Evolutionary conservation across 768 basidiomycete species (phyloP), one percentile per base, ranked within the genome.

Genomic region (Boletus vermiculosoides): DNA sequence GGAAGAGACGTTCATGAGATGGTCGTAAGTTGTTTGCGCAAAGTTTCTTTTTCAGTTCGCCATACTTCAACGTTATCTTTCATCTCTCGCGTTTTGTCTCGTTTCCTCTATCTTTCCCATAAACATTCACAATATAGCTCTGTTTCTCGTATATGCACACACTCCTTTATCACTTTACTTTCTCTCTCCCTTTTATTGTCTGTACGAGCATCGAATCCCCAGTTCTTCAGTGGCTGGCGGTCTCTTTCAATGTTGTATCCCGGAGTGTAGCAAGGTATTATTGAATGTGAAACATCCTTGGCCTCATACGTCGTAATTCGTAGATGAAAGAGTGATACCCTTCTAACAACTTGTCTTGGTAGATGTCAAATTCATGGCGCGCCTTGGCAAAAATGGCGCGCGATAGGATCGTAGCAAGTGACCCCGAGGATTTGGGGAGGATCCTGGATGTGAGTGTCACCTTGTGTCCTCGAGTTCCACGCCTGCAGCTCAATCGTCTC

Each of bases 351-450:
- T 48, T 1, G 30, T 42, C 58, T 51, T 25, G 59, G 36, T 63
- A 93, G 91, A 91, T 91, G 87, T 85, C 88, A 40, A 93, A 94
- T 64, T 90, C 87, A 67, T 94, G 92, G 92, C 80, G 92, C 52
- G 83, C 91, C 1, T 66, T 93, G 53, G 91, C 91, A n/a, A 80
- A 76, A 60, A 90, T 92, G 88, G 90, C 91, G 34, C 81, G 87
- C 66, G 91, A 93, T 69, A 78, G 84, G 33, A 81, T 93, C 52
- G 84, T 92, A 22, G 76, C 79, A 18, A 76, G 87, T 49, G 80
- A 88, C 61, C 88, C 91, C 0, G 84, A 84, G 60, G 87, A 92
- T 54, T 61, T 91, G 46, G 67, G 68, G 10, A 76, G 81, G 57
- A 80, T 92, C 55, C 76, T 93, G 31, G 83, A 82, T 45, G 90